Conservation (phyloP, 352 stramenopile genomes). For the Globisporangium cylindrosporum region DNA sequence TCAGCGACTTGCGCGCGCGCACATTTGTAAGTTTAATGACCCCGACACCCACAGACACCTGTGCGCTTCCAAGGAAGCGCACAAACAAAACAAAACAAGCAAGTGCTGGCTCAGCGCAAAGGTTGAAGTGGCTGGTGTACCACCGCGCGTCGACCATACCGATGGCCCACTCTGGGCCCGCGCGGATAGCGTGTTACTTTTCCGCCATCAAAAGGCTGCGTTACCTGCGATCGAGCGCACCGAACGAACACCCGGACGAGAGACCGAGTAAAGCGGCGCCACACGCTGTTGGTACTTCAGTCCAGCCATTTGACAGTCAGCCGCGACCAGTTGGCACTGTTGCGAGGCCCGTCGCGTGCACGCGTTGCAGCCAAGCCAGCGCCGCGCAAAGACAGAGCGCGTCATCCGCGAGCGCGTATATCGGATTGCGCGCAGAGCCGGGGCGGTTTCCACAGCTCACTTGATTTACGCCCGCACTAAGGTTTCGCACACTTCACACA, state of each 20-base stretch:
- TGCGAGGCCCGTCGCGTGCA: background rate
- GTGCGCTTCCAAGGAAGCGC: background rate
- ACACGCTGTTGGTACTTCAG: background rate
- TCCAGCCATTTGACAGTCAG: background rate
- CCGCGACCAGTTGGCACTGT: background rate
- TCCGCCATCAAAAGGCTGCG: background rate
- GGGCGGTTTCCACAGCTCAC: background rate
- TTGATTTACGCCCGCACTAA: conserved; percentile 10
- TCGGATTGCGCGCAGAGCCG: background rate
- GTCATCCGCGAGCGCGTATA: conserved; percentile 1
- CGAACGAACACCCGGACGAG: conserved; percentile 1
- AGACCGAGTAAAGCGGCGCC: background rate
- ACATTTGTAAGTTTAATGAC: background rate
- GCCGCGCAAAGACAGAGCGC: background rate
- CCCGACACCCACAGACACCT: background rate
- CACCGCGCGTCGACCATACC: conserved; percentile 8
- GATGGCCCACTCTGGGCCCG: background rate
- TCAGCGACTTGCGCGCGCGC: background rate
- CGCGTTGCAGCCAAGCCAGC: background rate
- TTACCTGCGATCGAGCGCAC: background rate
- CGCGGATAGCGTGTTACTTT: background rate
- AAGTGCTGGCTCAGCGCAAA: background rate
- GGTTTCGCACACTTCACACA: background rate
- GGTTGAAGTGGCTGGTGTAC: background rate
- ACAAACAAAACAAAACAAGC: background rate